Evolutionary conservation across 768 basidiomycete genomes (phyloP), one percentile per base, ranked within the genome.

Genomic region (Strobilomyces echinocephalus): DNA sequence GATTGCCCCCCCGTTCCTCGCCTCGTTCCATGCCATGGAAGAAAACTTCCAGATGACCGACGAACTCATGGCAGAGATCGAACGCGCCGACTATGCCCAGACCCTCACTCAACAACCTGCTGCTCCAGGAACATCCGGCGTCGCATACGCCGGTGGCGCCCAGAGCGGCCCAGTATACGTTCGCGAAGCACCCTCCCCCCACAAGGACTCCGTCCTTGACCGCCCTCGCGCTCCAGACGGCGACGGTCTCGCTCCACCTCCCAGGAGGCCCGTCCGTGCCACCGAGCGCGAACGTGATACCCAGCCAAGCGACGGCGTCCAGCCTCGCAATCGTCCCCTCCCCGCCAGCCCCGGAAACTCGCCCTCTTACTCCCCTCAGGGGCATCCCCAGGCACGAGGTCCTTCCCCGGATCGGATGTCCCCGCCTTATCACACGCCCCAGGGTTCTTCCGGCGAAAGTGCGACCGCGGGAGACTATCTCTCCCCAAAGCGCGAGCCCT

Each of bases 61-160:
- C 34, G 83, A 87, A 57, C 74, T 87, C 28, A 72, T 87, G 68
- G 82, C 81, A 31, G 84, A 87, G 57, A 84, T 87, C 56, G 87
- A 88, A 63, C 78, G 81, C 40, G 83, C 82, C n/a, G 83, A 87
- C 67, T 69, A 80, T 56, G 80, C 83, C 51, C 83, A 83, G 63
- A 68, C 77, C 10, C 79, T 81, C 63, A 73, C 72, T 36, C 76
- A 78, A 58, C 70, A 69, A n/a, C 63, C 70, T 49, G 60, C 73
- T 43, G 61, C 70, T 61, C 61, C 65, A 62, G 59, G 70, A 57
- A 71, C 71, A 50, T 68, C 74, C 50, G 72, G 78, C 72, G 59
- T 78, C 5, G 76, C 76, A 6, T 77, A 77, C 61, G 76, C 76
- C 41, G 76, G 76, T 50, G 76, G 76, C 57, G 75, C 76, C 35